Conservation (phyloP, 2,329 filamentous ascomycete species). For the Neofusicoccum sp. region DNA sequence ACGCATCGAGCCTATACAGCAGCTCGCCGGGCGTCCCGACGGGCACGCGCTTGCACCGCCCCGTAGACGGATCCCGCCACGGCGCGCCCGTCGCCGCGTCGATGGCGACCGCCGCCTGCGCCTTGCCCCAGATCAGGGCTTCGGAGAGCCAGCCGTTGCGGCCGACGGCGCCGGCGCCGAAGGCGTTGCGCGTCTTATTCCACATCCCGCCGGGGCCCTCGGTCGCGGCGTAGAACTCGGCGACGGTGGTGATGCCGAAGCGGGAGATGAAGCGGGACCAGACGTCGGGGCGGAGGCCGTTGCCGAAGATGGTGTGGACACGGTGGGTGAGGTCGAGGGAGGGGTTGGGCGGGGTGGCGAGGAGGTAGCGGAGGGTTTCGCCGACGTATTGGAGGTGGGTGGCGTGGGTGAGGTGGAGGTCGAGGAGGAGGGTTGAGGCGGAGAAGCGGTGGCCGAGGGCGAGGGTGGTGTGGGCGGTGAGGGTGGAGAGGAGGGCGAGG, state of each 20-base stretch:
- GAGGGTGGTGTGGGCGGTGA: constrained; percentile 45
- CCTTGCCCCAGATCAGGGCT: background rate
- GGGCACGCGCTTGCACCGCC: background rate
- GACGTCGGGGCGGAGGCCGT: constrained; percentile 67
- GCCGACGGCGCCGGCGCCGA: constrained; percentile 11
- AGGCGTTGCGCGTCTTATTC: constrained; percentile 5
- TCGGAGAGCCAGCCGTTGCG: constrained; percentile 1
- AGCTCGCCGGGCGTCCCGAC: constrained; percentile 60
- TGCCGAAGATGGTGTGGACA: constrained; percentile 62
- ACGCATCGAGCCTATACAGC: constrained; percentile 59
- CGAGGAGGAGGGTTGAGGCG: constrained; percentile 67
- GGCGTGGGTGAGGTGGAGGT: constrained; percentile 64
- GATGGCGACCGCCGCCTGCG: constrained; percentile 34
- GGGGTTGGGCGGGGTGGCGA: constrained; percentile 64
- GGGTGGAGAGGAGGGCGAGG: constrained; percentile 53
- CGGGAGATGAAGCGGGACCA: constrained; percentile 64
- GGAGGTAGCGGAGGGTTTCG: constrained; percentile 71
- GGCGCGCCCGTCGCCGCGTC: constrained; percentile 65
- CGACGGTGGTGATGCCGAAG: constrained; percentile 61
- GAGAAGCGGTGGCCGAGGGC: constrained; percentile 68
- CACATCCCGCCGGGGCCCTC: constrained; percentile 56
- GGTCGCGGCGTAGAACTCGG: constrained; percentile 76
- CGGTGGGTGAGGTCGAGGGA: constrained; percentile 57
- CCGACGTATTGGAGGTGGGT: constrained; percentile 77
- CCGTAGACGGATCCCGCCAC: constrained; percentile 46